Evolutionary conservation across 805 yeast species (phyloP).

Genomic region (Saccharomycopsis sp.): DNA sequence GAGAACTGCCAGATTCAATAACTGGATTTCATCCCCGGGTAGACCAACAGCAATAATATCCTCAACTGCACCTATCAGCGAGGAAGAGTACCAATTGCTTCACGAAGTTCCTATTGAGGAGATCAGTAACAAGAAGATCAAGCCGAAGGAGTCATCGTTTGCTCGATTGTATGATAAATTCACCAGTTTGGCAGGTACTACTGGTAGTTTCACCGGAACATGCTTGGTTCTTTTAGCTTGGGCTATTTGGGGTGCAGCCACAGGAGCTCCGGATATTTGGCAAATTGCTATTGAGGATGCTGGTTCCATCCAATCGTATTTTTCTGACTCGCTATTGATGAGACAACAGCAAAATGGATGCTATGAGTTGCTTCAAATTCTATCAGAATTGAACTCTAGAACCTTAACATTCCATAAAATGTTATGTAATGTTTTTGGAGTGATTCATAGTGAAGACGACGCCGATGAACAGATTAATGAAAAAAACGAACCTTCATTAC

Average conservation of each 20-base stretch:
- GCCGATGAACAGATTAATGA: background rate
- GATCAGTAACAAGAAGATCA: background rate
- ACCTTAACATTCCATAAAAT: constrained; percentile 24
- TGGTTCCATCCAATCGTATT: constrained; percentile 34
- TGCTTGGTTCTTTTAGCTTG: constrained; percentile 27
- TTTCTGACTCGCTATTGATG: constrained; percentile 37
- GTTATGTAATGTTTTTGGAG: constrained; percentile 6
- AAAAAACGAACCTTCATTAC: background rate
- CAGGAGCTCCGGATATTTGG: constrained; percentile 31
- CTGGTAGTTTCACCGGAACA: constrained; percentile 26
- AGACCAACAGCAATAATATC: background rate
- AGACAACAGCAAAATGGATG: constrained; percentile 32
- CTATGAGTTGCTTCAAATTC: constrained; percentile 26
- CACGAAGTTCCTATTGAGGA: background rate
- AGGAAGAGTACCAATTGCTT: background rate
- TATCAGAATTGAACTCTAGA: constrained; percentile 29
- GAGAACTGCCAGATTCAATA: background rate
- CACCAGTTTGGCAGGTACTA: constrained; percentile 27
- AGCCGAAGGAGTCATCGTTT: background rate
- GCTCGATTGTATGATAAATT: constrained; percentile 26
- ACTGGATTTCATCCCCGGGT: background rate
- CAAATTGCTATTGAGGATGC: constrained; percentile 39
- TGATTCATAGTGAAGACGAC: background rate
- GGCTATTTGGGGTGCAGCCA: constrained; percentile 27
- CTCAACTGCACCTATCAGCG: background rate